Conservation (phyloP, 805 yeast species). For the Lipomyces chichibuensis region DNA sequence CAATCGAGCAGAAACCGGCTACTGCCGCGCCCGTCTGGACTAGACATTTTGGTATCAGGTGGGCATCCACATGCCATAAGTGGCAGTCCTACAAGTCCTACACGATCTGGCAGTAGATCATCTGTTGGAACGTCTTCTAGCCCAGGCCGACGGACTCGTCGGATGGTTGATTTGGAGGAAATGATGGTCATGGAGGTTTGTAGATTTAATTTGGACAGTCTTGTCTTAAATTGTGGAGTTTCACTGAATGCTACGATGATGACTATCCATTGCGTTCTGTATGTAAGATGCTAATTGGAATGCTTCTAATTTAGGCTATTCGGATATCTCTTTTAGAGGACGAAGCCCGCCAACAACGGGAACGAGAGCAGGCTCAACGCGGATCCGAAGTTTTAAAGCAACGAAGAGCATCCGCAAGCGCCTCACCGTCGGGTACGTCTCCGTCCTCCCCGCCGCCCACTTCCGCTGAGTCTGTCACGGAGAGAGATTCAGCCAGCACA, state of each 20-base stretch:
- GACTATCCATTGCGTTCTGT: no score
- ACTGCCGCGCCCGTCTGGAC: constrained; percentile 25
- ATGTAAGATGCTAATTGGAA: background rate
- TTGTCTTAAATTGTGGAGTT: background rate
- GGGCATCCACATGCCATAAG: background rate
- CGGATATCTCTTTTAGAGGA: constrained; percentile 72
- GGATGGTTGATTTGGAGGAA: constrained; percentile 58
- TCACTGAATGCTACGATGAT: background rate
- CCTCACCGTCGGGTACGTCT: background rate
- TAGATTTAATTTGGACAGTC: background rate
- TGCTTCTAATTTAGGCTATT: constrained; percentile 52
- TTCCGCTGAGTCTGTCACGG: background rate
- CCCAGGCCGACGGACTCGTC: constrained; percentile 33
- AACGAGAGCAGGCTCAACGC: constrained; percentile 39
- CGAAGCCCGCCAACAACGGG: constrained; percentile 50
- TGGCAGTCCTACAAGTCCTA: constrained; percentile 3
- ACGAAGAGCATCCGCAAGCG: constrained; percentile 8
- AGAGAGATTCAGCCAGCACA: background rate
- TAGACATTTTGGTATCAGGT: constrained; percentile 12
- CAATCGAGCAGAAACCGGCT: constrained; percentile 28
- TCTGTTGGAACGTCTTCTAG: constrained; percentile 9
- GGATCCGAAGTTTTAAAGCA: constrained; percentile 13
- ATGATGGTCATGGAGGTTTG: constrained; percentile 70
- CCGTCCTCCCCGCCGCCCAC: background rate
- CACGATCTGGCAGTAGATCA: constrained; percentile 1